These are phyloP conservation scores for Eremothecium cymbalariae DNA, from an alignment of 1,139 yeast species.

Conservation along the genomic window DNA sequence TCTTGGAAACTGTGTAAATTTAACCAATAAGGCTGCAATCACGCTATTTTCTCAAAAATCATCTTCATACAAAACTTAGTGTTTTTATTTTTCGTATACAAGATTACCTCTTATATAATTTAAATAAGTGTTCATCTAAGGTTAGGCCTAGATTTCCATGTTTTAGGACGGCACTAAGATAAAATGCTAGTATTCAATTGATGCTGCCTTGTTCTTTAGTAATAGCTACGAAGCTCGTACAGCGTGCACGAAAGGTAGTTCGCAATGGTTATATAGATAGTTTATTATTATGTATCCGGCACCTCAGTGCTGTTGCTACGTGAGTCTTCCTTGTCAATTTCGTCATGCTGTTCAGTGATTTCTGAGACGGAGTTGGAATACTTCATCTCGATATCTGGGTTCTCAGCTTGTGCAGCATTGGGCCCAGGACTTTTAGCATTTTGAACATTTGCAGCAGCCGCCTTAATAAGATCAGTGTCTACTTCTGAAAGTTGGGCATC, in stretches of 20 bases:
- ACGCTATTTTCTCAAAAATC: slow-evolving; percentile 2
- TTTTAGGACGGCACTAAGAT: no score
- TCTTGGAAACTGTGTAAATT: slow-evolving; percentile 70
- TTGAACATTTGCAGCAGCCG: slow-evolving; percentile 5
- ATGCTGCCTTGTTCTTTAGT: no score
- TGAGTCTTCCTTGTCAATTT: no score
- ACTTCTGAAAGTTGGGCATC: slow-evolving; percentile 6
- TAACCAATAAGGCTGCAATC: slow-evolving; percentile 3
- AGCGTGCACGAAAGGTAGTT: no score
- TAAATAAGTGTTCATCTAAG: slow-evolving; percentile 8
- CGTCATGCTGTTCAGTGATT: no score
- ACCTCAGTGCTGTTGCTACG: background rate
- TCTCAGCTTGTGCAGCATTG: no score
- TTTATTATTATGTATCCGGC: background rate
- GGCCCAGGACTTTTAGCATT: no score
- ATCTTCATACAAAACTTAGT: slow-evolving; percentile 4
- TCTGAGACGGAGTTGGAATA: no score
- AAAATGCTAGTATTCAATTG: no score
- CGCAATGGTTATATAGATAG: background rate
- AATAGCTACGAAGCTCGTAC: no score
- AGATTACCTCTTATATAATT: slow-evolving; percentile 7
- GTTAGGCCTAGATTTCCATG: no score
- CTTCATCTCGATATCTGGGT: slow-evolving; percentile 1
- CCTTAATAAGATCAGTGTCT: slow-evolving; percentile 5
- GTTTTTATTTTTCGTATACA: slow-evolving; percentile 7